Base-by-base conservation (phyloP, 805 yeast species). In the Cyberlindnera saturnus region DNA sequence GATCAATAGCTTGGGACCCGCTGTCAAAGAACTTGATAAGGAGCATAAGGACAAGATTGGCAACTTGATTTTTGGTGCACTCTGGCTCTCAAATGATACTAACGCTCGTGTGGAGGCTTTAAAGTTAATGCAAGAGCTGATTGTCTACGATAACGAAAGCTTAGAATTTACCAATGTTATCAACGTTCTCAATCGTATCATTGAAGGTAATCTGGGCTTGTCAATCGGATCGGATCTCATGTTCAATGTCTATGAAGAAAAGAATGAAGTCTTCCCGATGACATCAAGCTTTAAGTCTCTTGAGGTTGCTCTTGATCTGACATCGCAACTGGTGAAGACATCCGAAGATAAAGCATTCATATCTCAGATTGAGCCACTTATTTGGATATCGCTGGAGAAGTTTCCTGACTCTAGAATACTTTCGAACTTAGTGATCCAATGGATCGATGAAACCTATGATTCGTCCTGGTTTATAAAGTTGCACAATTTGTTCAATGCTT, bases 391-490 rank as follows among this genome's bases (percentile, higher is more conserved):
- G 31, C 72, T 66, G 48, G 79, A 71, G 63, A 64, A 57, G 11
- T 59, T 62, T 13, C 77, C 80, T 4, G 45, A 61, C 3, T 74
- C 79, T 35, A 50, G 49, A 1, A 70, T 69, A 7, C 57, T 83
- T 16, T 57, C 66, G 26, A 60, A 63, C 3, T 64, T 83, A 38
- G 67, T 86, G 11, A 59, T 55, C 14, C 71, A 76, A 15, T 86
- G 93, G 91, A 60, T 85, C 36, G 77, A 75, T 15, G 70, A 75
- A 19, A 71, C 74, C 3, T 64, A 59, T 5, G 69, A 65, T 28
- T 48, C 66, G 14, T 72, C 69, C 13, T 85, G 93, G 93, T 75
- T 85, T 44, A 58, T 65, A 1, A 73, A 77, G 30, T 63, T 84
- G 35, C 75, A 72, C 42, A 64, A 70, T 14, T 57, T 82, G 43